Evolutionary conservation across 441 rosid genomes (phyloP), one percentile per base, ranked within the genome.

Genomic region (Croton setiger): DNA sequence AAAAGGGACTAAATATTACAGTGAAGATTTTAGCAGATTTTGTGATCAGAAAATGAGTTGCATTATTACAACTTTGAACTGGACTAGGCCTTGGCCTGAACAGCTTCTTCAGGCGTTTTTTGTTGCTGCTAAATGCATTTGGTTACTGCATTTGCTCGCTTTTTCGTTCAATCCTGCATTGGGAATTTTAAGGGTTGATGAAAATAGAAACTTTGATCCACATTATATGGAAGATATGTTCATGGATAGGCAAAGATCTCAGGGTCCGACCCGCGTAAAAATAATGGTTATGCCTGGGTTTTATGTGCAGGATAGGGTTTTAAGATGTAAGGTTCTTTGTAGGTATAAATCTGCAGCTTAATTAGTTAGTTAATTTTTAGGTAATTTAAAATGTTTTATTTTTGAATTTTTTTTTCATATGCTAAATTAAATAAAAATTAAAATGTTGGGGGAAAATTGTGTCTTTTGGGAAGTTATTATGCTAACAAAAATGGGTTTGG

Each of bases 21-120:
- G 96, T 20, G 98, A 94, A 57, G 99, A 94, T 67, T 92, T 94
- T 55, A 94, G 99, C 71, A 90, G 86, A 80, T 94, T 92, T 69
- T 94, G 99, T 37, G 99, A 94, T 72, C 93, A 94, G 80, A 94
- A 90, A 76, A 94, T 94, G 99, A 90, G 89, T 79, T 73, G 88
- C 77, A 82, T 94, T 58, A 84, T 94, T 57, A 78, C 97, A 23
- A 84, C 85, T 43, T 10, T 90, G 81, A 87, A 79, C 23, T 94
- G 97, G 96, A 90, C 90, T 1, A 80, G 90, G 53, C 89, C 94
- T 10, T 94, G 99, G 99, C 93, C 93, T 1, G 97, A 92, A 75
- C 86, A 83, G 68, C 88, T 92, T 66, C 91, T 92, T 27, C 96
- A 92, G 66, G 83, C 94, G 0, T 94, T 94, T 82, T 94, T 94